Conservation (phyloP, 2,329 filamentous ascomycete genomes). For the Aspergillus felis region DNA sequence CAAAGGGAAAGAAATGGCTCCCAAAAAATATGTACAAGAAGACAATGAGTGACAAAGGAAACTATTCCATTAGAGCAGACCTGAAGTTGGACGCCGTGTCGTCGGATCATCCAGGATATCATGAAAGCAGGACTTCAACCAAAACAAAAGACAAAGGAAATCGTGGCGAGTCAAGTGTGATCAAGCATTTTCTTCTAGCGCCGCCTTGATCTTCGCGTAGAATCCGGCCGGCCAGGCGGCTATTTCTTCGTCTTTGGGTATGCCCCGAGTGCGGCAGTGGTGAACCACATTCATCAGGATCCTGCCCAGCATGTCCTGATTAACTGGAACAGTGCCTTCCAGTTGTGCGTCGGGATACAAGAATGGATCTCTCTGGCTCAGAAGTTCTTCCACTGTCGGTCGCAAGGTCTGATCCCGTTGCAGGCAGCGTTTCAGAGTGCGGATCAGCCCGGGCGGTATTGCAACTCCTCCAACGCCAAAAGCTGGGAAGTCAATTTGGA, state of each 20-base stretch:
- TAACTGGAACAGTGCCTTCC: constrained; percentile 48
- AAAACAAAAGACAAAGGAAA: constrained; percentile 24
- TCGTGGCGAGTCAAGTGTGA: constrained; percentile 15
- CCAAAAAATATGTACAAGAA: constrained; percentile 5
- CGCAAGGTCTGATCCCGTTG: constrained; percentile 55
- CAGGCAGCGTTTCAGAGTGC: constrained; percentile 55
- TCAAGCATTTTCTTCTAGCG: constrained; percentile 39
- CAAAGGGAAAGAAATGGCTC: constrained; percentile 7
- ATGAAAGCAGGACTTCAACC: constrained; percentile 8
- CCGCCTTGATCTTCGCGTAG: constrained; percentile 46
- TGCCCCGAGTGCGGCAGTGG: constrained; percentile 53
- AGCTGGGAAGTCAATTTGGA: constrained; percentile 45
- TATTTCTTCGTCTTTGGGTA: constrained; percentile 56
- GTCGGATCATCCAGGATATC: constrained; percentile 26
- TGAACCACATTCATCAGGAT: constrained; percentile 59
- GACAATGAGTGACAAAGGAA: constrained; percentile 13
- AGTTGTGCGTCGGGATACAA: constrained; percentile 53
- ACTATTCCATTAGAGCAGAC: constrained; percentile 3
- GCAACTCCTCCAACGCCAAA: constrained; percentile 46
- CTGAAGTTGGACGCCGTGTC: constrained; percentile 14
- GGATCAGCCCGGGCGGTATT: constrained; percentile 53
- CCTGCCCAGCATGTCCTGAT: constrained; percentile 56
- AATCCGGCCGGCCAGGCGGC: constrained; percentile 46
- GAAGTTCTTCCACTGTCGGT: constrained; percentile 55
- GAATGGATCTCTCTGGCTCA: constrained; percentile 54